These are phyloP conservation scores for Craspedostauros australis DNA, from an alignment of 108 stramenopile genomes.

Conservation along the genomic window DNA sequence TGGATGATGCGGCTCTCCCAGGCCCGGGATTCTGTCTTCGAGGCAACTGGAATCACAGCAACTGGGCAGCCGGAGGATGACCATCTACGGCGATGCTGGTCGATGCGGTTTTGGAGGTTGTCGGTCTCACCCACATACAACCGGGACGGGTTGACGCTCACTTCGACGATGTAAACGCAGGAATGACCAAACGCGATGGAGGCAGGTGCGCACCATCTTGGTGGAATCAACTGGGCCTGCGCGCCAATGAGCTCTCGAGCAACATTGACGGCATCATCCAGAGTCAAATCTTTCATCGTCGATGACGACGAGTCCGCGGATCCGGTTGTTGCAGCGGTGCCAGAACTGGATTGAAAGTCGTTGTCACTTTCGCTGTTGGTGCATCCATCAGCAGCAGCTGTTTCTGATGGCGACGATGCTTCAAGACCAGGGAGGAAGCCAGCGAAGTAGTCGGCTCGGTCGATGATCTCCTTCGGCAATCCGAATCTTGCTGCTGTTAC, in stretches of 20 bases:
- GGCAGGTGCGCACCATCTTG: constrained; percentile 50
- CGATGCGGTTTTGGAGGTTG: constrained; percentile 45
- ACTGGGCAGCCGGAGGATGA: constrained; percentile 35
- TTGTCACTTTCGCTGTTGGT: neutral
- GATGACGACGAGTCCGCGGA: neutral
- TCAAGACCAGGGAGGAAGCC: constrained; percentile 15
- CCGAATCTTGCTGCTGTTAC: constrained; percentile 79
- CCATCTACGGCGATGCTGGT: constrained; percentile 53
- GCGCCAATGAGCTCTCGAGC: constrained; percentile 12
- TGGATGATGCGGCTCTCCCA: constrained; percentile 70
- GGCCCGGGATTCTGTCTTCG: constrained; percentile 60
- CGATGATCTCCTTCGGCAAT: constrained; percentile 56
- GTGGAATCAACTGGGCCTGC: constrained; percentile 31
- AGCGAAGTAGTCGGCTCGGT: constrained; percentile 60
- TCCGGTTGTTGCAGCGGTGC: neutral
- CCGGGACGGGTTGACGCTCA: constrained; percentile 12
- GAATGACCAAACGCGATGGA: constrained; percentile 58
- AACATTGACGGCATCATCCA: constrained; percentile 24
- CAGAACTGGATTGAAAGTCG: neutral
- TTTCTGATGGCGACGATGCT: neutral
- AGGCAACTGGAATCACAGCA: constrained; percentile 44
- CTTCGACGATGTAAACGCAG: constrained; percentile 75
- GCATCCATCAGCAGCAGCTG: neutral
- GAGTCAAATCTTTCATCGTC: constrained; percentile 5
- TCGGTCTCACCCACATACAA: constrained; percentile 91